These are phyloP conservation scores for Physcomitrium patens DNA, from an alignment of 225 moss, liverwort and hornwort genomes.

Conservation along the genomic window DNA sequence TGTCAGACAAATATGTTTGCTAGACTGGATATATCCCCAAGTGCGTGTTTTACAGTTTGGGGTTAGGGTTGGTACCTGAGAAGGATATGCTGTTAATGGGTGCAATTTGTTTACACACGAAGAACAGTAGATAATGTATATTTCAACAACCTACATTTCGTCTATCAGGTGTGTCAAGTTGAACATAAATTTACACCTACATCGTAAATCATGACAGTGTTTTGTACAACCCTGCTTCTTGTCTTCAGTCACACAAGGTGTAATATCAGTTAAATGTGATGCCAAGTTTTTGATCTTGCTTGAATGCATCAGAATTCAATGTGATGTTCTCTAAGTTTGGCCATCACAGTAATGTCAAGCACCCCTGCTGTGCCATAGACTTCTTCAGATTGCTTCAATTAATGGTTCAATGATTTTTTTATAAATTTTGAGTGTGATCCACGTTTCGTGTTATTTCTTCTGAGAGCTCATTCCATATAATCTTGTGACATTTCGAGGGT, in stretches of 20 bases:
- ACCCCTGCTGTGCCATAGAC: constrained; percentile 24
- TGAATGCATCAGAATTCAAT: constrained; percentile 20
- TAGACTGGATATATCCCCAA: constrained; percentile 42
- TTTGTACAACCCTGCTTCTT: constrained; percentile 27
- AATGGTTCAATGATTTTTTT: constrained; percentile 6
- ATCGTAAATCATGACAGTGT: constrained; percentile 30
- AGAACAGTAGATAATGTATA: constrained; percentile 46
- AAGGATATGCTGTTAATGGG: constrained; percentile 49
- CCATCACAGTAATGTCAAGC: constrained; percentile 23
- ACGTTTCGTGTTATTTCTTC: constrained; percentile 23
- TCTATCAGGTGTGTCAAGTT: constrained; percentile 59
- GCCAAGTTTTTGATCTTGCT: constrained; percentile 15
- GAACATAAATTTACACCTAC: constrained; percentile 39
- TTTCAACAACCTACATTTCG: constrained; percentile 49
- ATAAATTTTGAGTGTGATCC: constrained; percentile 1
- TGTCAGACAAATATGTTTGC: constrained; percentile 47
- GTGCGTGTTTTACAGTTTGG: constrained; percentile 43
- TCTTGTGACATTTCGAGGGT: background rate
- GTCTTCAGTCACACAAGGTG: constrained; percentile 5
- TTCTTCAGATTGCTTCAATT: constrained; percentile 18
- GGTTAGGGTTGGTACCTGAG: constrained; percentile 47
- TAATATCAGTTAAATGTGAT: constrained; percentile 19
- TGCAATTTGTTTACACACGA: constrained; percentile 46
- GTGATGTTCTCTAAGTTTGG: constrained; percentile 6
- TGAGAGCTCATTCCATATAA: constrained; percentile 4